Conservation (phyloP, 2,329 filamentous ascomycete genomes). For the Mollisiaceae sp. region DNA sequence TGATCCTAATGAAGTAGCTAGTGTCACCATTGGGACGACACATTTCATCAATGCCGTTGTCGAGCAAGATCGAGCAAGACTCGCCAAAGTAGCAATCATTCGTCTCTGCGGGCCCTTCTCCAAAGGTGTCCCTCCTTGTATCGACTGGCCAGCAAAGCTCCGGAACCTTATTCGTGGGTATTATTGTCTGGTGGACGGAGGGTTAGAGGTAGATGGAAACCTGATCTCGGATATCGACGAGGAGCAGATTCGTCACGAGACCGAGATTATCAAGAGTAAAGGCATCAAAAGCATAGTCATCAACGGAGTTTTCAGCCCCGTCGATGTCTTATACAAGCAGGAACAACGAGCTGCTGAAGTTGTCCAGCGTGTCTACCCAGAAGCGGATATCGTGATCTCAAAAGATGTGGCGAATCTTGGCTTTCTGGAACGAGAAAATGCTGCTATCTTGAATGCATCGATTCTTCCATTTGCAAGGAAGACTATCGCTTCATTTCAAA, state of each 20-base stretch:
- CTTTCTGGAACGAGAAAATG: slow-evolving; percentile 64
- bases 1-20: slow-evolving; percentile 40
- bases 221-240: slow-evolving; percentile 28
- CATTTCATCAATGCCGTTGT: slow-evolving; percentile 65
- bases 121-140: slow-evolving; percentile 43
- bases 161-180: slow-evolving; percentile 53
- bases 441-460: slow-evolving; percentile 64
- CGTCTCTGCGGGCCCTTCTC: slow-evolving; percentile 60
- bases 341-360: slow-evolving; percentile 47
- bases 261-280: slow-evolving; percentile 29
- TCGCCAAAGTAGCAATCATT: slow-evolving; percentile 58
- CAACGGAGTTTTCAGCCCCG: slow-evolving; percentile 57
- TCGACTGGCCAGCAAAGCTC: slow-evolving; percentile 59
- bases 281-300: slow-evolving; percentile 54
- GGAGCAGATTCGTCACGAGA: slow-evolving; percentile 19
- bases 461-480: slow-evolving; percentile 60
- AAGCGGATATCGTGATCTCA: slow-evolving; percentile 51
- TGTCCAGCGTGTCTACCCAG: slow-evolving; percentile 18
- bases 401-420: slow-evolving; percentile 55
- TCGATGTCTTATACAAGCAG: slow-evolving; percentile 54
- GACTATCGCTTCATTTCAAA: slow-evolving; percentile 59
- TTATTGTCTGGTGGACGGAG: slow-evolving; percentile 53
- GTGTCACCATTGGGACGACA: slow-evolving; percentile 44
- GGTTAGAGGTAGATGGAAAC: slow-evolving; percentile 47
- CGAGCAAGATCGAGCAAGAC: slow-evolving; percentile 54